Conservation (phyloP, 129 eudicot species). For the Apium graveolens region DNA sequence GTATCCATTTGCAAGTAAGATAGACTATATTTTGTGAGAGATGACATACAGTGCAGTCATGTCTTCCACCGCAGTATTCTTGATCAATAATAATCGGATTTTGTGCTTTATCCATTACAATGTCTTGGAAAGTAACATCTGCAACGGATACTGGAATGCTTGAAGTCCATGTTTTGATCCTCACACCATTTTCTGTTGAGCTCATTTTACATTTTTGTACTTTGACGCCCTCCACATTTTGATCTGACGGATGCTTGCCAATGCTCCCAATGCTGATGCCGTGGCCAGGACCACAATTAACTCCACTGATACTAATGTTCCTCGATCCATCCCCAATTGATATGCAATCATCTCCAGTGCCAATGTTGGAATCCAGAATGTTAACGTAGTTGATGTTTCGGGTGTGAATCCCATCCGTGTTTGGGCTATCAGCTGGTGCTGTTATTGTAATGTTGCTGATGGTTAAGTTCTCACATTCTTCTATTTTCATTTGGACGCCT, state of each 20-base stretch:
- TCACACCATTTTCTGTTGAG: background rate
- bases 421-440: background rate
- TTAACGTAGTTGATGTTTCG: background rate
- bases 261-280: slow-evolving; percentile 8
- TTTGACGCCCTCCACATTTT: background rate
- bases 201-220: background rate
- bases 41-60: background rate
- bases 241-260: background rate
- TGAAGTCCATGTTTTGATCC: slow-evolving; percentile 6
- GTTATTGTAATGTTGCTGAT: background rate
- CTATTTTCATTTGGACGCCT: background rate
- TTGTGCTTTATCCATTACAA: background rate
- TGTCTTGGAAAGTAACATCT: slow-evolving; percentile 10
- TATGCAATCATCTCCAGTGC: slow-evolving; percentile 7
- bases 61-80: background rate
- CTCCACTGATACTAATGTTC: background rate
- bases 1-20: too few species aligned
- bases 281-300: slow-evolving; percentile 9
- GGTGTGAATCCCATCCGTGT: background rate
- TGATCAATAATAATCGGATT: slow-evolving; percentile 3
- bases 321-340: background rate
- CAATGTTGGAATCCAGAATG: background rate
- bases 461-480: background rate
- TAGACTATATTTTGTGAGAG: background rate
- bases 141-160: background rate